Conservation (phyloP, 495 filamentous ascomycete genomes). For the Aspergillus funiculosus region DNA sequence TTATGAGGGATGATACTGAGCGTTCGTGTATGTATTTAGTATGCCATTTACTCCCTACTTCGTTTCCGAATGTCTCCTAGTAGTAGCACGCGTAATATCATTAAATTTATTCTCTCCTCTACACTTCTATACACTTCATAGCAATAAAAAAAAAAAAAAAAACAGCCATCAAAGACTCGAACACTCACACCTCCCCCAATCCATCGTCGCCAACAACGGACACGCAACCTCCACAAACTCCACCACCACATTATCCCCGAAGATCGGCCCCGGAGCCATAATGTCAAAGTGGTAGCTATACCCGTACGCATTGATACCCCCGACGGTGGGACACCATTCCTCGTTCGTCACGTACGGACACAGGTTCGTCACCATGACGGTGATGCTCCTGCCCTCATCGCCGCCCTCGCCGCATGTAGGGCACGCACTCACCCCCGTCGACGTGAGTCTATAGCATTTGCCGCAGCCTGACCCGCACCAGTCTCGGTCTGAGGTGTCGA, state of each 20-base stretch:
- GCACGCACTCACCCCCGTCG: slow-evolving; percentile 1
- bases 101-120: too few relatives aligned
- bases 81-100: too few relatives aligned
- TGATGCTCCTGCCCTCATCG: slow-evolving; percentile 4
- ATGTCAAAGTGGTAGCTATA: slow-evolving; percentile 13
- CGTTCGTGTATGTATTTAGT: slow-evolving; percentile 1
- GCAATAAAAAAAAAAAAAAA: too few relatives aligned
- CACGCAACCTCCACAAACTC: slow-evolving; percentile 11
- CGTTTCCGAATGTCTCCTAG: too few relatives aligned
- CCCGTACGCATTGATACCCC: slow-evolving; percentile 4
- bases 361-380: slow-evolving; percentile 13
- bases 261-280: slow-evolving; percentile 1
- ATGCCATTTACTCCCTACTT: too few relatives aligned
- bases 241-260: slow-evolving; percentile 12
- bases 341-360: slow-evolving; percentile 10
- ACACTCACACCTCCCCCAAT: slow-evolving; percentile 9
- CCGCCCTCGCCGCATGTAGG: slow-evolving; percentile 8
- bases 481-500: not conserved
- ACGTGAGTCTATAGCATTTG: slow-evolving; percentile 11
- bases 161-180: too few relatives aligned
- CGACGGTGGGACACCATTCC: slow-evolving; percentile 9
- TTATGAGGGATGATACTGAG: not conserved
- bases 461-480: slow-evolving; percentile 14
- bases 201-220: not conserved
- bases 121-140: too few relatives aligned